Base-by-base conservation (phyloP, 345 rosid genomes). In the Draba incana region DNA sequence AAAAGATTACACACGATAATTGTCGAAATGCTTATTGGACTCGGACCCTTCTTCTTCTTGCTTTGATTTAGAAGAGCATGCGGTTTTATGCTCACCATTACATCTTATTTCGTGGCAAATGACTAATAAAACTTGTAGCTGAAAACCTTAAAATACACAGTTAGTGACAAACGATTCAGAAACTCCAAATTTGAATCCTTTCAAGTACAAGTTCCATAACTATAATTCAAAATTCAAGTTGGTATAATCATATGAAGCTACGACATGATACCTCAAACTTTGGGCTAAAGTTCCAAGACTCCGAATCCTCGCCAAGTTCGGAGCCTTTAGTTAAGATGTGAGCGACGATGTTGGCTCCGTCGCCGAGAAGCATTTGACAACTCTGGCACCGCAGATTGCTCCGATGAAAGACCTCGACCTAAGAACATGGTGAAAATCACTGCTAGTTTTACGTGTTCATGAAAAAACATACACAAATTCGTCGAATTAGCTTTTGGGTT, bases 1-100 rank as follows among this genome's bases (percentile, higher is more conserved):
- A 83, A 58, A 47, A 88, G 72, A 67, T 80, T 77, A 75, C 87
- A 84, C 4, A 80, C 44, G 6, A 88, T 45, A 39, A 86, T 80
- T 1, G 88, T 81, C 0, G 90, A 78, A 68, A 79, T 55, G 69
- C 94, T 86, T 49, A 86, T 69, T 0, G 85, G 88, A 63, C 85
- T 82, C 0, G 88, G 92, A 43, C 74, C 83, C 74, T 86, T 88
- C 85, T 90, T 90, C 87, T 77, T 87, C 82, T 87, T 90, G 82
- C 94, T 90, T 77, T 87, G 94, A 72, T 79, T 77, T 30, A 90
- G 70, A 56, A 90, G 79, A 62, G 94, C 86, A 73, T 86, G 97
- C 56, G 97, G 97, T 64, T 87, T 87, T 61, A 90, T 90, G 72
- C 87, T 85, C 33, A 94, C 97, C 97, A 90, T 90, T 62, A 27